phyloP scores from a whole-genome alignment of 805 yeast species.

The Hanseniaspora jakobsenii region DNA sequence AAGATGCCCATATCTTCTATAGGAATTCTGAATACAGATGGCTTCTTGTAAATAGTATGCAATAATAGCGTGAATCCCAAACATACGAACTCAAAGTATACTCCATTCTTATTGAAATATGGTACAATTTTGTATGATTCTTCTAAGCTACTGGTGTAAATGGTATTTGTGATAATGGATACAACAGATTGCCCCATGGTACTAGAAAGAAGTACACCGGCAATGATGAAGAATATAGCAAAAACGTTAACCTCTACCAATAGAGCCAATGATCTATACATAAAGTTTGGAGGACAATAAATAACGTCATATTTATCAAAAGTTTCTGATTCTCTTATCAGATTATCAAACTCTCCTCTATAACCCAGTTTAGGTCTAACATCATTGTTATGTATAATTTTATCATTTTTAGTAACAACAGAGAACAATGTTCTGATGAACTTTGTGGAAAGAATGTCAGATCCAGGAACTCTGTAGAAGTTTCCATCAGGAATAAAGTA shows the following conservation, averaged over 20 bases:
- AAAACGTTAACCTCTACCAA: constrained; percentile 36
- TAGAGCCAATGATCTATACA: constrained; percentile 38
- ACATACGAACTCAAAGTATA: constrained; percentile 1
- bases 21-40: background rate
- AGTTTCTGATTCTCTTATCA: constrained; percentile 33
- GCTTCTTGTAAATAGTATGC: background rate
- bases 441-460: constrained; percentile 60
- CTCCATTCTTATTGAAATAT: constrained; percentile 1
- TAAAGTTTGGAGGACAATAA: constrained; percentile 74
- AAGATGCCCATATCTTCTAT: too few species aligned
- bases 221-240: constrained; percentile 27
- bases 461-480: constrained; percentile 75
- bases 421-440: constrained; percentile 59
- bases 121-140: constrained; percentile 16
- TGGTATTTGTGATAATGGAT: background rate
- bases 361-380: constrained; percentile 26
- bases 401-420: constrained; percentile 70
- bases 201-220: background rate
- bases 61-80: constrained; percentile 1
- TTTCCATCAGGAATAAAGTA: constrained; percentile 71
- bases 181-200: background rate
- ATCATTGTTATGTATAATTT: constrained; percentile 35
- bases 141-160: background rate
- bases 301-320: constrained; percentile 54
- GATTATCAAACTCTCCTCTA: constrained; percentile 34